A percentile compares a stretch with the other conserved stretches of the same genome.
Evolutionary conservation across 2,329 filamentous ascomycete species (phyloP).

Genomic region (Cytospora piceae): DNA sequence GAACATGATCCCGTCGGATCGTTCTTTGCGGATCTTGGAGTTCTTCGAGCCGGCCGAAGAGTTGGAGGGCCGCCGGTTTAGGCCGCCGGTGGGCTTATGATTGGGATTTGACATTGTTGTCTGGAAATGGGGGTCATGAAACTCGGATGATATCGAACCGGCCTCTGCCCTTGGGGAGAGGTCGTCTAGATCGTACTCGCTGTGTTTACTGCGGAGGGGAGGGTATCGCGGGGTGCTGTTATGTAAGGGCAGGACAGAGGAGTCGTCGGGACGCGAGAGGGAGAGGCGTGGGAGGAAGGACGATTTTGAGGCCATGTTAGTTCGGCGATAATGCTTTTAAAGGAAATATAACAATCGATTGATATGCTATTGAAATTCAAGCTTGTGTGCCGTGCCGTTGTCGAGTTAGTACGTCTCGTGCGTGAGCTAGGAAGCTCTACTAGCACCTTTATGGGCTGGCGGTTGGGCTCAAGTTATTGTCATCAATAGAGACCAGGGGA

Average conservation of each 20-base stretch:
- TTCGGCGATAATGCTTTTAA: neutral
- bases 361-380: neutral
- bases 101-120: conserved; percentile 22
- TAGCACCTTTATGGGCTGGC: neutral
- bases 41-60: conserved; percentile 30
- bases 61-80: conserved; percentile 30
- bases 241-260: conserved; percentile 38
- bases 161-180: conserved; percentile 39
- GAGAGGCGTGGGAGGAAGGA: conserved; percentile 40
- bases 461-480: neutral
- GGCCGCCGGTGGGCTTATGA: conserved; percentile 25
- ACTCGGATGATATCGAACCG: conserved; percentile 29
- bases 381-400: neutral
- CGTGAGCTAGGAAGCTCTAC: neutral
- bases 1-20: conserved; percentile 45
- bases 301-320: conserved; percentile 35
- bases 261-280: conserved; percentile 33
- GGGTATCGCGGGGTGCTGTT: conserved; percentile 31
- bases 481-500: neutral
- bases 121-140: conserved; percentile 23
- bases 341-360: neutral
- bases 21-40: conserved; percentile 37
- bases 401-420: neutral
- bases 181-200: conserved; percentile 42
- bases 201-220: conserved; percentile 37